Conservation (phyloP, 345 rosid genomes). For the Citropsis articulata region DNA sequence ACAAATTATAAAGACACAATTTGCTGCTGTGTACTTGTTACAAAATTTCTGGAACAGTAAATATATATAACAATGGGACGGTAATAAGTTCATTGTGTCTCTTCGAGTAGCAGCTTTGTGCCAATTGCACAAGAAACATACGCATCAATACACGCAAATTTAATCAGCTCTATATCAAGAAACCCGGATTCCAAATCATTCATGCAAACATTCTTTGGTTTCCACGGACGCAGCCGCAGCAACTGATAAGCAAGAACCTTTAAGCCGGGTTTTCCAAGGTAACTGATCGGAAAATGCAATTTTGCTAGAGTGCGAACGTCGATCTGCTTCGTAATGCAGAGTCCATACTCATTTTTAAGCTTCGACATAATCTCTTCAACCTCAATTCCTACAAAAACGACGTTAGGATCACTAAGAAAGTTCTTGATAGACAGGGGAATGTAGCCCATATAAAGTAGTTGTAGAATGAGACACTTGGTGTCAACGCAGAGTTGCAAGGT, state of each 20-base stretch:
- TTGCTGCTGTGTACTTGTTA: no score
- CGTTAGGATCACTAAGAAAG: slow-evolving; percentile 11
- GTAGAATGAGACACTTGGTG: slow-evolving; percentile 33
- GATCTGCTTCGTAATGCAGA: not conserved
- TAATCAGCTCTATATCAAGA: slow-evolving; percentile 16
- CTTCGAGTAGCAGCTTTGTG: slow-evolving; percentile 5
- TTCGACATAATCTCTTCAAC: slow-evolving; percentile 15
- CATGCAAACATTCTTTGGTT: not conserved
- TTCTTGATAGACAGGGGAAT: slow-evolving; percentile 11
- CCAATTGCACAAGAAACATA: slow-evolving; percentile 28
- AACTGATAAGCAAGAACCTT: slow-evolving; percentile 20
- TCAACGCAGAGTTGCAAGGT: slow-evolving; percentile 32
- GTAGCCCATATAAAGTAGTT: slow-evolving; percentile 18
- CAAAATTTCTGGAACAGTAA: no score
- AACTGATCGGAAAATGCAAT: slow-evolving; percentile 19
- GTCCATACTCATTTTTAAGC: slow-evolving; percentile 22
- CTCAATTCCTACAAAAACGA: slow-evolving; percentile 29
- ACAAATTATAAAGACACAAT: no score
- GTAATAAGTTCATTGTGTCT: not conserved
- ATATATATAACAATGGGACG: no score
- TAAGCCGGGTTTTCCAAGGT: slow-evolving; percentile 23
- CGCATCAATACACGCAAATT: slow-evolving; percentile 30
- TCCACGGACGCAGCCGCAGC: slow-evolving; percentile 3
- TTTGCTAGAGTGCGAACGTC: slow-evolving; percentile 24
- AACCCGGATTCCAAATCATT: slow-evolving; percentile 23